Percentiles rank a stretch among this genome's conserved stretches.
Evolutionary conservation across 2,329 filamentous ascomycete genomes (phyloP).

Genomic region (Stenocarpella maydis): DNA sequence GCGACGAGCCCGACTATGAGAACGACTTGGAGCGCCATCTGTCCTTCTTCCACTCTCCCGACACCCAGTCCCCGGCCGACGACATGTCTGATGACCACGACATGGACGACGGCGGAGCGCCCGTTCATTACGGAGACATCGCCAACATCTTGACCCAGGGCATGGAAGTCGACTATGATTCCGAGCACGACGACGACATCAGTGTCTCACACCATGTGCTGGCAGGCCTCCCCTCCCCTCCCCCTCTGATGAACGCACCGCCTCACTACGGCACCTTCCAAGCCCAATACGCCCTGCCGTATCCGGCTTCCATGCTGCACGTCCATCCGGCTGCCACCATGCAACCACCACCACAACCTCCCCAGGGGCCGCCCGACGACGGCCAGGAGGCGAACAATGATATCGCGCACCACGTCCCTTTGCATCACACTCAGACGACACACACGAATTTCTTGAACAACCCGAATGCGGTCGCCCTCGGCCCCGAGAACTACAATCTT

Average conservation of each 20-base stretch:
- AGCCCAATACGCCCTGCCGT: conserved; percentile 10
- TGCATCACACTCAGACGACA: conserved; percentile 24
- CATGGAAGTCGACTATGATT: conserved; percentile 38
- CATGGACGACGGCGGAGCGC: conserved; percentile 39
- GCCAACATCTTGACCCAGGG: conserved; percentile 37
- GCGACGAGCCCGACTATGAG: conserved; percentile 20
- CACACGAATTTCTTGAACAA: conserved; percentile 46
- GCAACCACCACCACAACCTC: conserved; percentile 21
- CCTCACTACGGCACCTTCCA: conserved; percentile 17
- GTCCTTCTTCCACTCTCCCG: conserved; percentile 17
- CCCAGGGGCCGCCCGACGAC: conserved; percentile 1
- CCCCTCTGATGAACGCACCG: conserved; percentile 23
- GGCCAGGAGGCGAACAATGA: conserved; percentile 11
- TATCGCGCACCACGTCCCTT: conserved; percentile 14
- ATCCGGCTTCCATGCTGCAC: not conserved
- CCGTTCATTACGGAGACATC: conserved; percentile 37
- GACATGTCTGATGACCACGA: conserved; percentile 40
- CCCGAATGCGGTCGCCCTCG: conserved; percentile 48
- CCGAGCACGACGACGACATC: conserved; percentile 23
- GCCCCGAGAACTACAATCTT: conserved; percentile 59
- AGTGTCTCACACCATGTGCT: conserved; percentile 11
- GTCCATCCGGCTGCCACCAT: not conserved
- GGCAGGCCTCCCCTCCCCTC: not conserved
- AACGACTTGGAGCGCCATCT: conserved; percentile 11
- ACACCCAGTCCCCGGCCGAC: conserved; percentile 29